Percentiles rank a stretch among this genome's conserved stretches.
phyloP scores from a whole-genome alignment of 192 early-diverging fungal genomes.

The Bifiguratus adelaidae region DNA sequence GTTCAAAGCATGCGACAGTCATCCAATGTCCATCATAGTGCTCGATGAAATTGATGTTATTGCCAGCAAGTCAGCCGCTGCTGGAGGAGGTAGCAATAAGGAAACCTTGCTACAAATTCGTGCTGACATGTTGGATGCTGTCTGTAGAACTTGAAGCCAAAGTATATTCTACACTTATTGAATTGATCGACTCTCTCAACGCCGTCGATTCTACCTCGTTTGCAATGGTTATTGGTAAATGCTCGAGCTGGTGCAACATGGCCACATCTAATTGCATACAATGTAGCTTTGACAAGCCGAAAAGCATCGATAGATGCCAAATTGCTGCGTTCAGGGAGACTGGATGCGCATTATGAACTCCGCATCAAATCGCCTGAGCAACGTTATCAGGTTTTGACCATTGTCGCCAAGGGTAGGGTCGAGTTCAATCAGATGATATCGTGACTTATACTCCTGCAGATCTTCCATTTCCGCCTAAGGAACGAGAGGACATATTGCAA shows the following conservation, averaged over 20 bases:
- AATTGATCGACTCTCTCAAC: constrained; percentile 31
- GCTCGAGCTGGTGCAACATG: background rate
- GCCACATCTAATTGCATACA: background rate
- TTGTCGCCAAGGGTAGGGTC: constrained; percentile 26
- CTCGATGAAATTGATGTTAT: constrained; percentile 48
- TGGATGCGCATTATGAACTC: constrained; percentile 35
- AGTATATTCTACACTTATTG: constrained; percentile 22
- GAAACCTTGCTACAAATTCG: no score
- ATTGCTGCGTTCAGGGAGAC: constrained; percentile 45
- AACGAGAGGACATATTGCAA: constrained; percentile 20
- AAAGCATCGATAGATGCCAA: constrained; percentile 32
- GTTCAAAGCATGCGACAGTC: constrained; percentile 15
- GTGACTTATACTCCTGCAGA: constrained; percentile 10
- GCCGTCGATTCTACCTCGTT: constrained; percentile 1
- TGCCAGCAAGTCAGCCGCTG: constrained; percentile 15
- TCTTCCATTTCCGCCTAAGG: constrained; percentile 27
- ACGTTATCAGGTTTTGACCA: constrained; percentile 20
- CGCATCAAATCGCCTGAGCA: constrained; percentile 32
- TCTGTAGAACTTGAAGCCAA: constrained; percentile 28
- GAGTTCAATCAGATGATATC: background rate
- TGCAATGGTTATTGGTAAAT: constrained; percentile 34
- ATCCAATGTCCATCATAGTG: constrained; percentile 31
- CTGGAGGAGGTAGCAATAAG: constrained; percentile 13
- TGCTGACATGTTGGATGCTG: no score
- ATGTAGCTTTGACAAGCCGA: constrained; percentile 36